Base-by-base conservation (phyloP, 1,284 basidiomycete genomes). In the Naganishia cerealis region DNA sequence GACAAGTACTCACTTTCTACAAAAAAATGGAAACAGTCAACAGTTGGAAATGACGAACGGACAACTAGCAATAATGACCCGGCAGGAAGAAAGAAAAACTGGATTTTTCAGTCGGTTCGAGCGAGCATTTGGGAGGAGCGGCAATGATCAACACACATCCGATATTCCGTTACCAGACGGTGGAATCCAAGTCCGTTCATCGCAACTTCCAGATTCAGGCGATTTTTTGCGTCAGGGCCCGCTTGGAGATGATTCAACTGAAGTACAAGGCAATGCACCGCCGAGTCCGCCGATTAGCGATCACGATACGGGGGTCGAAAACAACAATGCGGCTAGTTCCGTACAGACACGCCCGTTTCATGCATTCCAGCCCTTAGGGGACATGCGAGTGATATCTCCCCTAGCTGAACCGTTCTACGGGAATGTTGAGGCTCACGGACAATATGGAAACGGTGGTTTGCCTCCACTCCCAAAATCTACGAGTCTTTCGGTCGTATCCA, bases 241-340 rank as follows among this genome's bases (percentile, higher is more conserved):
- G 21, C 38, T 53, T 65, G 69, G 57, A 24, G 38, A 67, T 21
- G 29, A 42, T 42, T 61, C 57, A 29, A 68, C 63, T 36, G 67
- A 72, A 38, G 78, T 79, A 74, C 76, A 78, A 50, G 76, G 77
- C 7, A 72, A 69, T 53, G 63, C 79, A 13, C 80, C 79, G 13
- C 79, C 78, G 7, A 78, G 76, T 61, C 79, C 80, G 15, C 79
- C 79, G 0, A 65, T 78, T 26, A 79, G 77, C 69, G 76, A 55
- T 42, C 69, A 68, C 40, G 67, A 61, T 21, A 52, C 53, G 18
- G 62, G 18, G 21, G n/a, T 29, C 6, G 56, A 58, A 10, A 43
- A 46, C 24, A 59, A 55, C 38, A 40, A 21, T 36, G 36, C 26
- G 15, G 33, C 50, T 9, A 59, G 40, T 21, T 36, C 66, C 39